Evolutionary conservation across 2,329 filamentous ascomycete genomes (phyloP).

Genomic region (Neopestalotiopsis sp.): DNA sequence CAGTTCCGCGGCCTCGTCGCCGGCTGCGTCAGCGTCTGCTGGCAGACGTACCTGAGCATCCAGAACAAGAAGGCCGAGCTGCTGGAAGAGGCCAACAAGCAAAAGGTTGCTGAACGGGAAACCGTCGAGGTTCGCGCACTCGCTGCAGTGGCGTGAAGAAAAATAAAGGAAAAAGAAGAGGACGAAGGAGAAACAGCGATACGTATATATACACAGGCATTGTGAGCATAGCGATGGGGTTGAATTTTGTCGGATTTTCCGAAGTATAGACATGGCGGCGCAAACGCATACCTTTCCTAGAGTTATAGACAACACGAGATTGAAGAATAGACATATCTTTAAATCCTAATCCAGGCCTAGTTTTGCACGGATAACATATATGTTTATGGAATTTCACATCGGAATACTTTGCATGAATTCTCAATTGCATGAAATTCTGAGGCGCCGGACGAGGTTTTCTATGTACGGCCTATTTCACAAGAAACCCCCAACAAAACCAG

Average conservation of each 20-base stretch:
- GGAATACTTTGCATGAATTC: too few relatives aligned
- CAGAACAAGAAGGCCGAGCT: slow-evolving; percentile 77
- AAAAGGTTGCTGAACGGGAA: neutral
- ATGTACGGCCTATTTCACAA: too few relatives aligned
- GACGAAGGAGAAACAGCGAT: neutral
- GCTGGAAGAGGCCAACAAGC: slow-evolving; percentile 47
- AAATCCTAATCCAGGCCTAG: neutral
- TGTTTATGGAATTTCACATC: too few relatives aligned
- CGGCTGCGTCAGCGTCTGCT: slow-evolving; percentile 80
- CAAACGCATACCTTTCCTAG: neutral
- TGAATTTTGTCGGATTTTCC: neutral
- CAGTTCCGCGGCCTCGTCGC: slow-evolving; percentile 83
- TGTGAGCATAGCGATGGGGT: neutral
- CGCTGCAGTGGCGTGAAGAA: neutral
- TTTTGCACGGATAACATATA: too few relatives aligned
- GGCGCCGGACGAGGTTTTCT: too few relatives aligned
- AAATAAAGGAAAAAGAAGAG: neutral
- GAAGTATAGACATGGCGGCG: slow-evolving; percentile 1
- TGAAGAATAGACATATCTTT: neutral
- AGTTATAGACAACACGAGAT: neutral
- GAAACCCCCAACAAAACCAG: too few relatives aligned
- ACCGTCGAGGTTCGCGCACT: neutral
- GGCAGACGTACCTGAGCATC: slow-evolving; percentile 90
- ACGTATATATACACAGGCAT: neutral
- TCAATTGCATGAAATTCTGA: too few relatives aligned